Evolutionary conservation across 768 basidiomycete genomes (phyloP).

Genomic region (Mycena kentingensis): DNA sequence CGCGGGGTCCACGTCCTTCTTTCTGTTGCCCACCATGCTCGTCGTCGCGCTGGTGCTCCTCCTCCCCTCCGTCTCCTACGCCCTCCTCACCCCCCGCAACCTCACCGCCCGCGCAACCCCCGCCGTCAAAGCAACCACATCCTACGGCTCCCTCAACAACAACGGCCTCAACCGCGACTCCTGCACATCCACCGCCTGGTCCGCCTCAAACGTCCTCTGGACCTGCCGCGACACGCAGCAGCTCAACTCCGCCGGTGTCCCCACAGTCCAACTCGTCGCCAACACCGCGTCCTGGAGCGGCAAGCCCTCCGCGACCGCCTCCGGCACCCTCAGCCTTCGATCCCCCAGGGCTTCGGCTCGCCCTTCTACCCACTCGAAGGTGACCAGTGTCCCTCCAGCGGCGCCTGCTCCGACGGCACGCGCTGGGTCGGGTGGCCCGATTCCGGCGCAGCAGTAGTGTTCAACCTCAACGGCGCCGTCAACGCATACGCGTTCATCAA

Average conservation of each 20-base stretch:
- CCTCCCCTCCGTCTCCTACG: too few relatives aligned
- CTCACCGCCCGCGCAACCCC: constrained; percentile 8
- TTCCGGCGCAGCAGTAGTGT: too few relatives aligned
- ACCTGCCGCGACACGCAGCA: constrained; percentile 18
- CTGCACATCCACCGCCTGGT: constrained; percentile 13
- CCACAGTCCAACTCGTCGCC: not conserved
- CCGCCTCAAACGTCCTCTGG: constrained; percentile 14
- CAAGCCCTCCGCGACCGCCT: not conserved
- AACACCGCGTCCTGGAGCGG: constrained; percentile 14
- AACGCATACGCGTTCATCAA: constrained; percentile 16
- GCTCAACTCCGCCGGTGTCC: not conserved
- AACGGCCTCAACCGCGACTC: constrained; percentile 10
- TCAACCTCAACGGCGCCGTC: not conserved
- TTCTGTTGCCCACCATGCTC: too few relatives aligned
- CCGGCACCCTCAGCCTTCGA: constrained; percentile 3
- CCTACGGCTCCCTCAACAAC: constrained; percentile 9
- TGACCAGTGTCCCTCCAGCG: constrained; percentile 15
- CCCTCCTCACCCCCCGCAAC: too few relatives aligned
- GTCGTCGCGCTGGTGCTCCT: too few relatives aligned
- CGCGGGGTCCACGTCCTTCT: too few relatives aligned
- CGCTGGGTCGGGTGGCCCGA: too few relatives aligned
- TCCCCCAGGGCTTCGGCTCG: constrained; percentile 12
- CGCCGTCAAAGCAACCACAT: constrained; percentile 14
- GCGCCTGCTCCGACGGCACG: constrained; percentile 12
- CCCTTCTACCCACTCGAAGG: constrained; percentile 11